Evolutionary conservation across 1,284 basidiomycete genomes (phyloP), one percentile per base, ranked within the genome.

Genomic region (Vanrija sp.): DNA sequence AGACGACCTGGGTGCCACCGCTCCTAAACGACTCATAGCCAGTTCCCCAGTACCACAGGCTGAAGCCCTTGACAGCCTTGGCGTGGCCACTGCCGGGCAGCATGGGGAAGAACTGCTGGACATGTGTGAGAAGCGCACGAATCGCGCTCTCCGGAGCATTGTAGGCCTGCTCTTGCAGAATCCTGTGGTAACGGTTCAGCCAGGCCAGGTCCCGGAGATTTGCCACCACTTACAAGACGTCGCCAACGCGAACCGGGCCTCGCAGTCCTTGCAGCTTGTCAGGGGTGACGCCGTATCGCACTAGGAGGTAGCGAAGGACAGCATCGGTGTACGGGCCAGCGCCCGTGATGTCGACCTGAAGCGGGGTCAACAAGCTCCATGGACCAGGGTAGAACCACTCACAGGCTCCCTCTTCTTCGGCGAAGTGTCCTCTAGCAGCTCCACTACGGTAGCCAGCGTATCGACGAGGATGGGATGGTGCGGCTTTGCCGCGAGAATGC

Each of bases 241-340:
- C 71, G 19, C 71, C 71, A 6, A 73, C 51, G 25, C 64, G 55
- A 4, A 67, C 62, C 0, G 68, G 66, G 1, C 62, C 61, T 1
- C 48, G 43, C 9, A 67, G 52, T 18, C 51, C 43, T 2, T 62
- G 55, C 15, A 73, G 53, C 29, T 67, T 51, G 3, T 56, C 47
- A 3, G 68, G 67, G 2, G 64, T 64, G n/a, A 68, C 61, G n/a
- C 67, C 71, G 42, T 69, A 70, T 6, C 68, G 64, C 2, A 68
- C 65, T 5, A 69, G 55, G 1, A 71, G 64, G 46, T 71, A 73
- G 5, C 69, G 61, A 18, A 66, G 55, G 6, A 70, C 61, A 6
- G 68, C 64, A 43, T 72, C 70, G 23, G 67, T 60, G 44, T 65
- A 68, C 3, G 64, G 63, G 12, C 69, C 69, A 5, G 65, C 61